Evolutionary conservation across 805 yeast species (phyloP).

Genomic region (Saccharomycopsis sp.): DNA sequence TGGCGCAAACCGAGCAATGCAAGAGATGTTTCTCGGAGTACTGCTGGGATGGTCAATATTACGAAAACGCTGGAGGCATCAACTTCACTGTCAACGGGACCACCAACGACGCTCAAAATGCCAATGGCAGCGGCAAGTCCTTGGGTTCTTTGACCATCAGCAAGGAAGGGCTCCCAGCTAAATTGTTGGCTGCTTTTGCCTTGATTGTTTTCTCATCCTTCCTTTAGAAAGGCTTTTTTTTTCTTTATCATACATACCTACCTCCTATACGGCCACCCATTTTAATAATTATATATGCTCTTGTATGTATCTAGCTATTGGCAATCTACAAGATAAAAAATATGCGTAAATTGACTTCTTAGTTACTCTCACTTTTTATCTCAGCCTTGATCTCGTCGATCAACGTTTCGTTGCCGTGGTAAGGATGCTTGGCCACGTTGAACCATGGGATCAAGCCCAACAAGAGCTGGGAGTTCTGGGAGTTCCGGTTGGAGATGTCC

Average conservation of each 20-base stretch:
- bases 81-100: conserved; percentile 17
- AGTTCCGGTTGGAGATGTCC: conserved; percentile 67
- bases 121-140: too few relatives aligned
- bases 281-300: too few relatives aligned
- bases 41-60: conserved; percentile 49
- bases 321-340: too few relatives aligned
- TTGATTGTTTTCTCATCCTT: too few relatives aligned
- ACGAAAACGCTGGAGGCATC: conserved; percentile 1
- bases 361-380: conserved; percentile 8
- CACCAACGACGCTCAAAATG: conserved; percentile 7
- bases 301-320: too few relatives aligned
- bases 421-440: conserved; percentile 71
- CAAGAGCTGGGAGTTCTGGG: conserved; percentile 56
- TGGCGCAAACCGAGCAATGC: conserved; percentile 56
- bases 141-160: too few relatives aligned
- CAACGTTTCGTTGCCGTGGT: conserved; percentile 57
- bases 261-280: too few relatives aligned
- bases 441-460: conserved; percentile 70
- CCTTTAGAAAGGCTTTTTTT: too few relatives aligned
- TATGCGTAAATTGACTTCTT: too few relatives aligned
- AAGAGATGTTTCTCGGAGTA: conserved; percentile 56
- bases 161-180: too few relatives aligned
- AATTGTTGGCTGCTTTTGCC: too few relatives aligned
- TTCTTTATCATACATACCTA: too few relatives aligned
- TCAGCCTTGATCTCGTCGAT: conserved; percentile 39